Evolutionary conservation across 768 basidiomycete genomes (phyloP).

Genomic region (Ephemerocybe angulata): DNA sequence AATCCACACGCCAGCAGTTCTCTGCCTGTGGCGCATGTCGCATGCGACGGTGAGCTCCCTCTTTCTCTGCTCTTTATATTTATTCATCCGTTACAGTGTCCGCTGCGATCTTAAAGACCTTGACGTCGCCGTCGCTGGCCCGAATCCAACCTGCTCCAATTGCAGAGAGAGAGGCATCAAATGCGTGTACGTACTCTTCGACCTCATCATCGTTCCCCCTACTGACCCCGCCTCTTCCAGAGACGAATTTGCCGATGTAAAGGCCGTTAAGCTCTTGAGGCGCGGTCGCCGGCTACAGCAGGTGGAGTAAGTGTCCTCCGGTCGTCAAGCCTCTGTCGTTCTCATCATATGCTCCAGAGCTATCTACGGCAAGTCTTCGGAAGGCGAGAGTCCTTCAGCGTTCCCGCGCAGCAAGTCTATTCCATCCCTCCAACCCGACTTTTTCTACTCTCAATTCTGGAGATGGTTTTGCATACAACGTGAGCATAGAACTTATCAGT

Average conservation of each 20-base stretch:
- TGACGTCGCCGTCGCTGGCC: slow-evolving; percentile 45
- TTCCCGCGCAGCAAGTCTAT: slow-evolving; percentile 51
- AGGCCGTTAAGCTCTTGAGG: slow-evolving; percentile 81
- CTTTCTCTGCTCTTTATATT: slow-evolving; percentile 10
- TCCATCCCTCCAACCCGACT: slow-evolving; percentile 69
- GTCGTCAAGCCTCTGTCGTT: not conserved
- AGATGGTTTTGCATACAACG: slow-evolving; percentile 81
- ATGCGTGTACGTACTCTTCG: slow-evolving; percentile 66
- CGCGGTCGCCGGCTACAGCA: slow-evolving; percentile 78
- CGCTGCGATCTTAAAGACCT: slow-evolving; percentile 92
- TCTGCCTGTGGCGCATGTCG: slow-evolving; percentile 94
- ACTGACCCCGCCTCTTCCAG: slow-evolving; percentile 37
- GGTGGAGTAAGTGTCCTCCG: slow-evolving; percentile 60
- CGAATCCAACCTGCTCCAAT: slow-evolving; percentile 71
- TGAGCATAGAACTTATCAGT: no score
- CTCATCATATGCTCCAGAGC: slow-evolving; percentile 43
- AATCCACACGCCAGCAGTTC: slow-evolving; percentile 79
- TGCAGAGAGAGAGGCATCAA: slow-evolving; percentile 85
- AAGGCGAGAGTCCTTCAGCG: slow-evolving; percentile 33
- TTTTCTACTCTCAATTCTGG: slow-evolving; percentile 86
- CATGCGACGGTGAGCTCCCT: slow-evolving; percentile 63
- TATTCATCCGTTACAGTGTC: slow-evolving; percentile 50
- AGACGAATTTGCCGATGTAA: slow-evolving; percentile 89
- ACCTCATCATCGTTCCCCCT: slow-evolving; percentile 1
- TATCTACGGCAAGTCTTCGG: slow-evolving; percentile 69